Conservation (phyloP, 2,329 filamentous ascomycete species). For the Hypoxylon sp. region DNA sequence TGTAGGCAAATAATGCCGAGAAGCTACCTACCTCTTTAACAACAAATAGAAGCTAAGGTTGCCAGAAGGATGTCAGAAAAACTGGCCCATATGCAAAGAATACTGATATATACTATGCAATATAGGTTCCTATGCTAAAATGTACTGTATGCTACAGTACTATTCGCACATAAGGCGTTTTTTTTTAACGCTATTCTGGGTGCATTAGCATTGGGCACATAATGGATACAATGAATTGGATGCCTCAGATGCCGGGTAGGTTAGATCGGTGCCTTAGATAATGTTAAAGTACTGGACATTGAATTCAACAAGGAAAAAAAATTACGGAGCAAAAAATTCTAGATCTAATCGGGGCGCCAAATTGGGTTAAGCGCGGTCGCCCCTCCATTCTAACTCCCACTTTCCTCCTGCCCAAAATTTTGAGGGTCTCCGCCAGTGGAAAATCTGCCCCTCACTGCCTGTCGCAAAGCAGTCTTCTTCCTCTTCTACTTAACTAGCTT, state of each 20-base stretch:
- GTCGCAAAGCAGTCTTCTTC: constrained; percentile 51
- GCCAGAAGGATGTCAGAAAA: too few relatives aligned
- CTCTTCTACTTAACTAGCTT: constrained; percentile 45
- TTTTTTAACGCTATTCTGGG: too few relatives aligned
- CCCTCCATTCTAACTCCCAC: constrained; percentile 46
- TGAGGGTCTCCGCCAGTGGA: constrained; percentile 48
- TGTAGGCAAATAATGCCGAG: background rate
- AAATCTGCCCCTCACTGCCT: constrained; percentile 53
- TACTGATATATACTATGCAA: too few relatives aligned
- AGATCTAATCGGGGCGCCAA: constrained; percentile 42
- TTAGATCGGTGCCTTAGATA: background rate
- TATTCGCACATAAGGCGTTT: too few relatives aligned
- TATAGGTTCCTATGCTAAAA: too few relatives aligned
- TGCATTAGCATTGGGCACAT: background rate
- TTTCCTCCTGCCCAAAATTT: constrained; percentile 52
- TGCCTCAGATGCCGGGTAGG: background rate
- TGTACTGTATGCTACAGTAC: too few relatives aligned
- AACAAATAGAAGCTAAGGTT: background rate
- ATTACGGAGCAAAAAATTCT: constrained; percentile 42
- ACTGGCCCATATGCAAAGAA: too few relatives aligned
- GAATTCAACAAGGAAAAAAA: constrained; percentile 21
- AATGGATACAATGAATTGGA: background rate
- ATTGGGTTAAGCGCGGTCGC: constrained; percentile 36
- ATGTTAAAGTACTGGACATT: background rate
- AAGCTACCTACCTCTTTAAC: background rate